These are phyloP conservation scores for Bryoglossum gracile DNA, from an alignment of 495 filamentous ascomycete species.

Conservation along the genomic window DNA sequence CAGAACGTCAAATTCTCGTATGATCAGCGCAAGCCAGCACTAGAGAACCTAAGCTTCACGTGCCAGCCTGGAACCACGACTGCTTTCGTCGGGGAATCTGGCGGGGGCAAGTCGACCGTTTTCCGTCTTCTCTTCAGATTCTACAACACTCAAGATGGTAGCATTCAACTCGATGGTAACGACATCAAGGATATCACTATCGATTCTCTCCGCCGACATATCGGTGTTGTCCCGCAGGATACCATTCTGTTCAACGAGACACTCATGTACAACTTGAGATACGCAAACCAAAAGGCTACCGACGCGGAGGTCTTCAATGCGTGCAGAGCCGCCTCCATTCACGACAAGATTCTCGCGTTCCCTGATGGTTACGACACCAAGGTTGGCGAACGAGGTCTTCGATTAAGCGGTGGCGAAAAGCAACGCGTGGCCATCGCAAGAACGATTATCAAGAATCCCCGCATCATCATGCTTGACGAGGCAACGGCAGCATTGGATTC, in stretches of 20 bases:
- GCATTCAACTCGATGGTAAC: constrained; percentile 73
- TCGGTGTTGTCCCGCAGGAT: constrained; percentile 95
- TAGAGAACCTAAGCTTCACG: constrained; percentile 73
- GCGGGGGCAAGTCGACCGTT: constrained; percentile 95
- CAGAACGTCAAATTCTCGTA: constrained; percentile 86
- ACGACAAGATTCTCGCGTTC: constrained; percentile 90
- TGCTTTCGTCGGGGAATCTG: constrained; percentile 90
- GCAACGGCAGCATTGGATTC: constrained; percentile 93
- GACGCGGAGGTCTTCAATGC: constrained; percentile 87
- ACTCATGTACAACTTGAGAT: constrained; percentile 92
- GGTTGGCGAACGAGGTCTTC: constrained; percentile 89
- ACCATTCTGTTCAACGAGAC: constrained; percentile 96
- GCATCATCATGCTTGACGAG: constrained; percentile 93
- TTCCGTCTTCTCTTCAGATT: constrained; percentile 94
- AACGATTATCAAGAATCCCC: constrained; percentile 91
- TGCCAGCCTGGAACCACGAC: constrained; percentile 88
- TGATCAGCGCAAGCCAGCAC: constrained; percentile 76
- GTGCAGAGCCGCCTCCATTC: constrained; percentile 86
- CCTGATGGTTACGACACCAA: constrained; percentile 88
- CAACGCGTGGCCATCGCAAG: constrained; percentile 95
- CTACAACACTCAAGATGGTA: constrained; percentile 74
- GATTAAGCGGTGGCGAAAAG: constrained; percentile 92
- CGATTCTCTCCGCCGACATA: constrained; percentile 81
- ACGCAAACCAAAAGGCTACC: constrained; percentile 78
- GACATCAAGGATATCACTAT: constrained; percentile 84